Conservation (phyloP, 208 protist species). For the Entamoeba moshkovskii region DNA sequence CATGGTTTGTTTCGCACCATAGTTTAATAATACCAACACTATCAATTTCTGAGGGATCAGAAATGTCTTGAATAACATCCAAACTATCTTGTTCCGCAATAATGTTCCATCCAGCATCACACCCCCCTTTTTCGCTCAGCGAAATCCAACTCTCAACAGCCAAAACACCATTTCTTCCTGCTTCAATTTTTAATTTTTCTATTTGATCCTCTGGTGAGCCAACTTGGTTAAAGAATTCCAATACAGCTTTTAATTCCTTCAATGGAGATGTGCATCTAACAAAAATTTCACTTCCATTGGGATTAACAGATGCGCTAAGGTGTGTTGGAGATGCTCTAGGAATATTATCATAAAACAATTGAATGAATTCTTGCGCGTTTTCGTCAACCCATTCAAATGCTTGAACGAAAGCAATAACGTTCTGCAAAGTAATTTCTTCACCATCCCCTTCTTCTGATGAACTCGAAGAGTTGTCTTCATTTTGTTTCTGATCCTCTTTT, state of each 20-base stretch:
- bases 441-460: not conserved
- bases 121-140: not conserved
- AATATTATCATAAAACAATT: constrained; percentile 1
- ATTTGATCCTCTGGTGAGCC: not conserved
- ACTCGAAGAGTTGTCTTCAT: not conserved
- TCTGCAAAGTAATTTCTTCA: not conserved
- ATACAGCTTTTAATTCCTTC: not conserved
- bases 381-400: not conserved
- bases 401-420: not conserved
- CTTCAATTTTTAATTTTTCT: not conserved
- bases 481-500: not conserved
- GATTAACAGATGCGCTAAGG: not conserved
- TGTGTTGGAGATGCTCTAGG: not conserved
- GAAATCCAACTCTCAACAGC: not conserved
- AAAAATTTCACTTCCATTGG: not conserved
- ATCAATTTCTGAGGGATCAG: not conserved
- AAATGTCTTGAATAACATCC: not conserved
- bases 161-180: not conserved
- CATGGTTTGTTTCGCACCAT: not conserved
- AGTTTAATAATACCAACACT: not conserved
- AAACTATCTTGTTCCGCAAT: not conserved
- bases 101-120: not conserved
- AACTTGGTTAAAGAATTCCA: constrained; percentile 1
- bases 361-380: not conserved
- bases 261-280: not conserved